A percentile compares a stretch with the other conserved stretches of the same genome.
Conservation (phyloP, 352 stramenopile genomes). For the Lagenidium sp. region DNA sequence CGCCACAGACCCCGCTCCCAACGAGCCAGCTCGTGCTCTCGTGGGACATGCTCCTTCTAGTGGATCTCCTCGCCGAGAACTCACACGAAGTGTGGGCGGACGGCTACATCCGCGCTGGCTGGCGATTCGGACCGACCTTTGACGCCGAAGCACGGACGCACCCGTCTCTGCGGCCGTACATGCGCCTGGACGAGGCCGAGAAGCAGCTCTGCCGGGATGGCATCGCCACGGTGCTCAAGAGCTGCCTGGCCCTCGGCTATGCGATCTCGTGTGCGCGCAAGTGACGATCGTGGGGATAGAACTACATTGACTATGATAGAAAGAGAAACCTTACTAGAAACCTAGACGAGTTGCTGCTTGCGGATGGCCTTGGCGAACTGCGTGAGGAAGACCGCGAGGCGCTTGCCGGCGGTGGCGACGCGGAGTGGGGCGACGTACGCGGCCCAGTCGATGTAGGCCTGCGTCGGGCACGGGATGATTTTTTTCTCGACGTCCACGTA, state of each 20-base stretch:
- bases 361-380: conserved; percentile 15
- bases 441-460: conserved; percentile 20
- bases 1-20: conserved; percentile 11
- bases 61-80: conserved; percentile 63
- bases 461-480: conserved; percentile 26
- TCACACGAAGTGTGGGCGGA: conserved; percentile 60
- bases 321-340: too few relatives aligned
- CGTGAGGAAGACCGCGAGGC: conserved; percentile 17
- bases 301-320: too few relatives aligned
- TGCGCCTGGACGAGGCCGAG: conserved; percentile 38
- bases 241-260: conserved; percentile 40
- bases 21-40: conserved; percentile 28
- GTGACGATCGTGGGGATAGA: too few relatives aligned
- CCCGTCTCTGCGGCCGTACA: conserved; percentile 51
- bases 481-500: conserved; percentile 12
- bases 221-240: conserved; percentile 40
- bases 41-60: conserved; percentile 55
- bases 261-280: conserved; percentile 30
- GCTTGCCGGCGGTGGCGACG: conserved; percentile 15
- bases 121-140: conserved; percentile 26
- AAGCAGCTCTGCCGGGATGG: conserved; percentile 38
- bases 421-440: conserved; percentile 13
- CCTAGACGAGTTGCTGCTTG: background rate
- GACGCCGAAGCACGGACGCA: conserved; percentile 32
- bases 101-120: conserved; percentile 31